Base-by-base conservation (phyloP, 805 yeast genomes). In the Candida odintsovae region DNA sequence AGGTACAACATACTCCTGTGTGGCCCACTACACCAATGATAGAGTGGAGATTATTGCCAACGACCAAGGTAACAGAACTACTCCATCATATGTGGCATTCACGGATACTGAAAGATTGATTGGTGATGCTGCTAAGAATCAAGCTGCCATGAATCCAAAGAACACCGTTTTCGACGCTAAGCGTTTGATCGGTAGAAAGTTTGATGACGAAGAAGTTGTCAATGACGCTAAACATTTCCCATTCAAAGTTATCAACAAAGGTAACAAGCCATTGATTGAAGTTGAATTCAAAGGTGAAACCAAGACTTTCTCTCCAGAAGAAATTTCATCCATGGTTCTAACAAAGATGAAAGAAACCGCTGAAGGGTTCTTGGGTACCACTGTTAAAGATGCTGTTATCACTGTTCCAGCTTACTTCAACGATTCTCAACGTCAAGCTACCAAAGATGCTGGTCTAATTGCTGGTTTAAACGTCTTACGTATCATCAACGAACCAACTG, bases 61-160 rank as follows among this genome's bases (percentile, higher is more conserved):
- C 66, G 97, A 90, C 70, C 97, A 92, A 75, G 98, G 98, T 77
- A 90, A 92, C 79, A 86, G 97, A 77, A 92, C 96, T 52, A 90
- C 97, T 18, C 97, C 97, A 33, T 90, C 97, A 31, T 90, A 86
- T 67, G 97, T 92, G 52, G 97, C 96, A 44, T 90, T 90, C 80
- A 89, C 96, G 26, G 97, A 89, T 65, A 78, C 90, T 37, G 98
- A 92, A 75, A 85, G 97, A 74, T 77, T 90, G 62, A 90, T 90
- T 60, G 97, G 97, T 70, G 97, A 90, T 72, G 96, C 97, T 58
- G 98, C 97, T 51, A 92, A 92, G 82, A 90, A 92, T 72, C 97
- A 92, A 75, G 96, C 96, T 47, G 96, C 97, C 56, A 86, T 90
- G 83, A 92, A 92, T 75, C 97, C 97, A 45, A 57, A 73, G 50